A percentile compares a stretch with the other conserved stretches of the same genome.
phyloP scores from a whole-genome alignment of 257 asterid species.

The Solanum habrochaites region DNA sequence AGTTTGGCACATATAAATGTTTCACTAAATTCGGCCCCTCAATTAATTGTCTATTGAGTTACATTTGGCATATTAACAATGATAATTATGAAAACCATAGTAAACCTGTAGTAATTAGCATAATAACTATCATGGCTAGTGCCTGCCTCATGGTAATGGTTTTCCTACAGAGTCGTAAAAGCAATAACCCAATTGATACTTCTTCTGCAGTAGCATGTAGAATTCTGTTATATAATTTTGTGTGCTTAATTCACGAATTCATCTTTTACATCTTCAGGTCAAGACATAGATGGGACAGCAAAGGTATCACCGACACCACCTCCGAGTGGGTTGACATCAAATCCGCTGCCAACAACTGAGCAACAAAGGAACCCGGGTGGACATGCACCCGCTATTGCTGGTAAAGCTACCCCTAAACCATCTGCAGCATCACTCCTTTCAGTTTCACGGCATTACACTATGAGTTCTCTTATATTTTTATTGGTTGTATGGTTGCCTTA shows the following conservation, averaged over 20 bases:
- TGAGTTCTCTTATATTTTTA: constrained; percentile 24
- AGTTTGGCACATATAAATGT: not conserved
- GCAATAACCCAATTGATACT: not conserved
- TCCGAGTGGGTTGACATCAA: constrained; percentile 21
- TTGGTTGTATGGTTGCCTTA: constrained; percentile 11
- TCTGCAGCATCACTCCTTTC: constrained; percentile 29
- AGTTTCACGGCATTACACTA: not conserved
- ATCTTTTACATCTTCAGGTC: constrained; percentile 27
- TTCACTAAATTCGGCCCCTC: not conserved
- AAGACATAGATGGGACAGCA: constrained; percentile 18
- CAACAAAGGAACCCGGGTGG: constrained; percentile 25
- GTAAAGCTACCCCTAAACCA: constrained; percentile 36
- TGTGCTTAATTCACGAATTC: not conserved
- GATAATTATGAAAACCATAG: not conserved
- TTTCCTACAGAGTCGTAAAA: not conserved
- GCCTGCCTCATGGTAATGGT: not conserved
- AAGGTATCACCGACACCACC: constrained; percentile 28
- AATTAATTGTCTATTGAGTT: not conserved
- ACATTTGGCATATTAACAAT: not conserved
- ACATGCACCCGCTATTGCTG: constrained; percentile 63
- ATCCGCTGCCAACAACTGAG: constrained; percentile 53
- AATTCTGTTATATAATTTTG: not conserved
- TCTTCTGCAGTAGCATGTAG: not conserved
- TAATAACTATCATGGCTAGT: not conserved
- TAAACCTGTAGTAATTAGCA: not conserved